Evolutionary conservation across 2,329 filamentous ascomycete species (phyloP).

Genomic region (Epichloe sibirici): DNA sequence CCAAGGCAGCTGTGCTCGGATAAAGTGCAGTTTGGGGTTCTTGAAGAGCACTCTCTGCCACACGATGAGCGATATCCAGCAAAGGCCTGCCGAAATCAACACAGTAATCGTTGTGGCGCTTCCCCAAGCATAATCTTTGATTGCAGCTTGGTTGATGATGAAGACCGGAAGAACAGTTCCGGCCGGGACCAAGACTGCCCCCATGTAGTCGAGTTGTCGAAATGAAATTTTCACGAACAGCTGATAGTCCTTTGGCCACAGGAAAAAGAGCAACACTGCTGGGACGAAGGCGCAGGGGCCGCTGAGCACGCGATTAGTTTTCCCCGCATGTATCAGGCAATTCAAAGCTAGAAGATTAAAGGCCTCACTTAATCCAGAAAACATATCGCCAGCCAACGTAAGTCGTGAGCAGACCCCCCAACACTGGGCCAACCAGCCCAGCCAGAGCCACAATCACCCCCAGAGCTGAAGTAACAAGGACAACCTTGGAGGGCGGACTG

Average conservation of each 20-base stretch:
- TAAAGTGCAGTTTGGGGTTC: slow-evolving; percentile 6
- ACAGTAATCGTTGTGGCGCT: slow-evolving; percentile 10
- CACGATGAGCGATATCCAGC: slow-evolving; percentile 10
- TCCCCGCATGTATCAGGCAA: too few relatives aligned
- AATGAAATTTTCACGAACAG: slow-evolving; percentile 27
- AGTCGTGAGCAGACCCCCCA: slow-evolving; percentile 40
- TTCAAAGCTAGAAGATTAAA: too few relatives aligned
- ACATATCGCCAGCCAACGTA: slow-evolving; percentile 41
- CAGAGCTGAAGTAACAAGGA: slow-evolving; percentile 34
- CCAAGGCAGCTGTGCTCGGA: slow-evolving; percentile 10
- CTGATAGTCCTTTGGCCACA: slow-evolving; percentile 36
- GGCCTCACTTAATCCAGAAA: slow-evolving; percentile 45
- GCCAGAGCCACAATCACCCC: slow-evolving; percentile 35
- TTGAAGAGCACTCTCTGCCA: slow-evolving; percentile 10
- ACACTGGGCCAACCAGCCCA: slow-evolving; percentile 39
- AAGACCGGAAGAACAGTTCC: slow-evolving; percentile 13
- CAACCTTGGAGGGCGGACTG: slow-evolving; percentile 26
- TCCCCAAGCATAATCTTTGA: slow-evolving; percentile 11
- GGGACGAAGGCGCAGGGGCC: slow-evolving; percentile 37
- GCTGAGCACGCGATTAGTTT: slow-evolving; percentile 16
- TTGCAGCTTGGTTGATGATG: slow-evolving; percentile 12
- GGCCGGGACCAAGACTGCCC: slow-evolving; percentile 24
- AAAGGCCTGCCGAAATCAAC: slow-evolving; percentile 8
- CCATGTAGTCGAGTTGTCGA: slow-evolving; percentile 39
- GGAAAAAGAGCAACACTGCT: slow-evolving; percentile 30